Evolutionary conservation across 805 yeast genomes (phyloP), one percentile per base, ranked within the genome.

Genomic region (Schwanniomyces sp.): DNA sequence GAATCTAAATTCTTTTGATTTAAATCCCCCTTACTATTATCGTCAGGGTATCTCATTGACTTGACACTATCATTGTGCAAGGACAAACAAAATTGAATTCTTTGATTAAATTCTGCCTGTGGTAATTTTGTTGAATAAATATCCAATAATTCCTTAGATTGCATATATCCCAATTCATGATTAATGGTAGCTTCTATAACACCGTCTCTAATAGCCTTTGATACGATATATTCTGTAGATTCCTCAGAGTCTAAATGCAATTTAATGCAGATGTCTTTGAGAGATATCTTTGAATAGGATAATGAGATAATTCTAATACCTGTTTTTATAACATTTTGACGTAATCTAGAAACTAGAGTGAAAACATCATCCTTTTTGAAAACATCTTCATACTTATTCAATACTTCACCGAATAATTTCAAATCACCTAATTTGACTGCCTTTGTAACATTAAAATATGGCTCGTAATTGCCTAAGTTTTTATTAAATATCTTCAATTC

Each of bases 301-400:
- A 94, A 74, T 10, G 96, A 88, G 61, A 94, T 89, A 60, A 89
- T 87, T 67, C 98, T 82, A 51, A 94, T 90, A 62, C 99, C 99
- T 1, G 99, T 91, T 72, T 92, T 94, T 70, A 94, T 94, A 52
- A 94, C 99, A 66, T 92, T 94, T 63, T 96, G 96, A 66, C 97
- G 87, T 62, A 94, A 78, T 61, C 98, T 82, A 40, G 90, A 78
- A 40, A 94, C 94, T 57, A 94, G 78, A 34, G 89, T 88, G 64
- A 84, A 88, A 57, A 85, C 88, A 43, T 86, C 89, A 67, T 94
- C 99, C 49, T 73, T 78, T 59, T 83, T 77, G 55, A 91, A 82
- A 32, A 67, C 72, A 1, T 68, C 68, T 53, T 84, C 88, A 63
- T 85, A 85, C 57, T 80, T 79, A 34, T 73, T 69, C 55, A 92